Base-by-base conservation (phyloP, 2,329 filamentous ascomycete genomes). In the Cytospora paraplurivora region DNA sequence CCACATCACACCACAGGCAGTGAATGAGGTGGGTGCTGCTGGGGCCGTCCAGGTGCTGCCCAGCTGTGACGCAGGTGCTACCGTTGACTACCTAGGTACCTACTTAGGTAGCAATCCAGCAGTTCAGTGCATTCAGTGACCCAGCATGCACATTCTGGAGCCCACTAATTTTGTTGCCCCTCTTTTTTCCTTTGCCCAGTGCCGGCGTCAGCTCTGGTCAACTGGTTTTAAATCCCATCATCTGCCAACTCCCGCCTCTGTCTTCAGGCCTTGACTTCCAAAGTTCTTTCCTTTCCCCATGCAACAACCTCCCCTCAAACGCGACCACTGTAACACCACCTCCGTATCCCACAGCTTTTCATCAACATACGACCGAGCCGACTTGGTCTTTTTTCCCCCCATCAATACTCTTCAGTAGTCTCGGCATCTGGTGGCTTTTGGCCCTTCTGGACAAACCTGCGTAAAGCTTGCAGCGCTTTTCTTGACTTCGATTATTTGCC, bases 361-460 rank as follows among this genome's bases (percentile, higher is more conserved):
- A 66, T 63, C 63, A 50, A 60, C 49, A 19, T 55, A 32, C 27
- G 50, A 49, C n/a, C 54, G 41, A 15, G 15, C 49, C 37, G 37
- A 41, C 60, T 63, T 35, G 35, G 19, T 38, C 37, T 19, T 33
- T 44, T 19, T 33, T 57, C 33, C 38, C 58, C 34, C 59, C 44
- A 47, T 47, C 44, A 44, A 44, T 56, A 33, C 33, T 54, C 51
- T 49, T 21, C 64, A 66, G 64, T 66, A 66, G 62, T 63, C 47
- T 57, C 61, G 35, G 53, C 59, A 50, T 50, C 51, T 56, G 37
- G 59, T 58, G 53, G 50, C 38, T 37, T 33, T n/a, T 44, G 15
- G 27, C 27, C 27, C 27, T 27, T 34, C 27, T 53, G 50, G 50
- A 54, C 50, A 51, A 41, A 27, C 58, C 33, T 54, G 37, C 58